Evolutionary conservation across 441 rosid genomes (phyloP).

Genomic region (Arabidopsis lyrata): DNA sequence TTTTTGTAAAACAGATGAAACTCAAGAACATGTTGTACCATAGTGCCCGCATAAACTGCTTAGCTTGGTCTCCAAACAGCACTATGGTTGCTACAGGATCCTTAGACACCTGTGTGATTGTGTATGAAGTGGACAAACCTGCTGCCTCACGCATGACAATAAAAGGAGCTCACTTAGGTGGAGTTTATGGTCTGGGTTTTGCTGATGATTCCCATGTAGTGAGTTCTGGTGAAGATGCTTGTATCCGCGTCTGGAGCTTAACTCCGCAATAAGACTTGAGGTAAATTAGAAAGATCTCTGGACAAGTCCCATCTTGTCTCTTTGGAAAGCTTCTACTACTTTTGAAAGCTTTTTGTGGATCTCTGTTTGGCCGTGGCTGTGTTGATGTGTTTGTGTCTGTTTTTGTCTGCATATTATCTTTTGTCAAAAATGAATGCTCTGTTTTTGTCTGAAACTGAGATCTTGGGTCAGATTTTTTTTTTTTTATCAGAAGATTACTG

Average conservation of each 20-base stretch:
- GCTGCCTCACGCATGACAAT: slow-evolving; percentile 77
- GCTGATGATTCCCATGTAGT: slow-evolving; percentile 67
- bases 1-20: slow-evolving; percentile 59
- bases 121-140: slow-evolving; percentile 87
- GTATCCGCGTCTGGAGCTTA: slow-evolving; percentile 84
- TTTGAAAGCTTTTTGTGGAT: slow-evolving; percentile 20
- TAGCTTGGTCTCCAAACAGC: slow-evolving; percentile 96
- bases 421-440: slow-evolving; percentile 7
- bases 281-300: slow-evolving; percentile 33
- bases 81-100: slow-evolving; percentile 91
- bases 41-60: slow-evolving; percentile 93
- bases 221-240: slow-evolving; percentile 99
- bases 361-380: slow-evolving; percentile 33
- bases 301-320: slow-evolving; percentile 10
- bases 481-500: neutral
- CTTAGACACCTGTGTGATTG: slow-evolving; percentile 85
- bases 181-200: slow-evolving; percentile 91
- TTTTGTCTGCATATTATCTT: slow-evolving; percentile 29
- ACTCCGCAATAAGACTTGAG: slow-evolving; percentile 51
- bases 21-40: slow-evolving; percentile 96
- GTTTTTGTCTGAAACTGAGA: slow-evolving; percentile 12
- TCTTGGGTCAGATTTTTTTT: neutral
- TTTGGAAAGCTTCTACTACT: slow-evolving; percentile 22
- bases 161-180: slow-evolving; percentile 93
- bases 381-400: slow-evolving; percentile 14